Conservation (phyloP, 768 basidiomycete genomes). For the Tremella mesenterica region DNA sequence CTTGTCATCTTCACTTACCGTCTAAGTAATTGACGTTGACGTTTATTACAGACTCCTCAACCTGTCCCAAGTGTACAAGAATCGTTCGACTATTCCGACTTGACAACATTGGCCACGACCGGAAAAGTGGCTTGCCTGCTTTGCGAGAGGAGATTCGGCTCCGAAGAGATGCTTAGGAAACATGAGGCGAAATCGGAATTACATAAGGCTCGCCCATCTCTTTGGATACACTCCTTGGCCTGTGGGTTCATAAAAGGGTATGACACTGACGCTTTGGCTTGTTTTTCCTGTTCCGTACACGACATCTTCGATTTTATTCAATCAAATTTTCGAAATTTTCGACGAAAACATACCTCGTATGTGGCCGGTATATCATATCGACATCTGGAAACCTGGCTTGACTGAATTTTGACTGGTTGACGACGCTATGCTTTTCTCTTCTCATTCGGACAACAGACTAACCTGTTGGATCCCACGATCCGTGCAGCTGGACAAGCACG, state of each 20-base stretch:
- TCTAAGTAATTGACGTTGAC: neutral
- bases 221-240: constrained; percentile 15
- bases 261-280: constrained; percentile 14
- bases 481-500: constrained; percentile 54
- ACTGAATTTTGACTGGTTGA: no score
- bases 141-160: constrained; percentile 88
- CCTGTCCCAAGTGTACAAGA: neutral
- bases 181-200: constrained; percentile 90
- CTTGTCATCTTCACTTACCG: constrained; percentile 4
- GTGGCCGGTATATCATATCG: no score
- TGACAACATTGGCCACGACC: constrained; percentile 36
- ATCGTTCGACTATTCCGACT: constrained; percentile 69
- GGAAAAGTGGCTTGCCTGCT: constrained; percentile 70
- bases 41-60: neutral
- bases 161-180: constrained; percentile 68
- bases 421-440: constrained; percentile 2
- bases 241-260: constrained; percentile 12
- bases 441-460: constrained; percentile 56
- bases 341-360: neutral
- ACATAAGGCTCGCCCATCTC: constrained; percentile 66
- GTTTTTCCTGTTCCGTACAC: no score
- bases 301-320: constrained; percentile 3
- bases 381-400: no score
- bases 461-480: constrained; percentile 54
- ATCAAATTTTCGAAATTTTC: neutral